Base-by-base conservation (phyloP, 192 early-diverging fungal species). In the Irineochytrium annulatum region DNA sequence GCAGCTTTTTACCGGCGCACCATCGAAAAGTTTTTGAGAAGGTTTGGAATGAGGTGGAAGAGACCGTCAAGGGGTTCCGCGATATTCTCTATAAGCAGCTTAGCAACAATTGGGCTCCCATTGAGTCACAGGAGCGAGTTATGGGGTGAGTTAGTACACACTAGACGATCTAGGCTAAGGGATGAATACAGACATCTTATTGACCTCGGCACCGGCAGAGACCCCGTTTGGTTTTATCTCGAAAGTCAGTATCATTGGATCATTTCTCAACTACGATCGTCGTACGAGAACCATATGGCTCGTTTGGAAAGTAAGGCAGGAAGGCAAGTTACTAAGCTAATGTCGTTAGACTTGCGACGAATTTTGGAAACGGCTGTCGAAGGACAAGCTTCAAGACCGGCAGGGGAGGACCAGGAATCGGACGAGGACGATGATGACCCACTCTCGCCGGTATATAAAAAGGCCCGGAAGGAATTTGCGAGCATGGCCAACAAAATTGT, bases 31-130 rank as follows among this genome's bases (percentile, higher is more conserved):
- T 98, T 16, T 95, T 98, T 79, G 92, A 94, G 56, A 87, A 90
- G 58, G 91, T 98, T 32, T 98, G 95, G 95, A 74, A 68, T 0
- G 94, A 96, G 67, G 93, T 95, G 6, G 87, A 90, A 43, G 79
- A 86, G 30, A 91, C 92, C 62, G 85, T 95, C 3, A 79, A 78
- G 0, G 76, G 79, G 53, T 65, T 94, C 17, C 75, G 86, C 44
- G 77, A 81, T n/a, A 82, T 87, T 6, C 71, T 98, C 59, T 86
- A 89, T 34, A 77, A 78, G 43, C 81, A 87, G 62, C 70, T 98
- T 51, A 81, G 78, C 13, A 87, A 92, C 57, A 80, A 86, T 11
- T 88, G 84, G 79, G 72, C 78, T 22, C 72, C 88, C 11, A 82
- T 94, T 68, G 91, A 94, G 34, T 87, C 87, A 45, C 95, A 96